Base-by-base conservation (phyloP, 495 filamentous ascomycete species). In the Glutinoglossum americanum region DNA sequence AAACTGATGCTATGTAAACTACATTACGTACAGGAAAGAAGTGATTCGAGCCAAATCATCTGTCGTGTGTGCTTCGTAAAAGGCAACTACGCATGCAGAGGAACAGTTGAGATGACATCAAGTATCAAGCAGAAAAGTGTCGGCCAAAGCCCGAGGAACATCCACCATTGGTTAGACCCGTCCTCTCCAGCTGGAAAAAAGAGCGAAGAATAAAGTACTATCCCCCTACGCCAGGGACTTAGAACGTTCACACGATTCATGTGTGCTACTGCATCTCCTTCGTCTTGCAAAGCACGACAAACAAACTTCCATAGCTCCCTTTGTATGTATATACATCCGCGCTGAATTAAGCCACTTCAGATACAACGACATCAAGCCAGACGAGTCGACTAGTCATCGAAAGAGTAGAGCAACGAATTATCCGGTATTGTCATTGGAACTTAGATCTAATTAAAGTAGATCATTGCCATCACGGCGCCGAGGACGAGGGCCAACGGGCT, bases 391-490 rank as follows among this genome's bases (percentile, higher is more conserved):
- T 23, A 49, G 47, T 5, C 23, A 19, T 53, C 1, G 28, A 53
- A 15, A 30, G 23, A 17, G 30, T 30, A 27, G 47, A 30, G 13
- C 11, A 53, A 53, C 1, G 37, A 15, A 39, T 37, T 6, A 56
- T 21, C 47, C 55, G 21, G 27, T 3, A 27, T 19, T 51, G 47
- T 47, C 39, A 11, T 8, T 23, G 17, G 56, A 11, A 39, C 2
- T 23, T 0, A 35, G 15, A 35, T 48, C 26, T 49, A 35, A 49
- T 60, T 63, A 60, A 70, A 60, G 60, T 65, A 69, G 45, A 63
- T 64, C 60, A 69, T 60, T 0, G 66, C 69, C 30, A 64, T 68
- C n/a, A 66, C 64, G 25, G 61, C 66, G 35, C 68, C 63, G 55
- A 69, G 56, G 41, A 68, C 57, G 26, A 71, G 61, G 28, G 67